Evolutionary conservation across 371 early-diverging fungal genomes (phyloP).

Genomic region (Syncephalastrum racemosum): DNA sequence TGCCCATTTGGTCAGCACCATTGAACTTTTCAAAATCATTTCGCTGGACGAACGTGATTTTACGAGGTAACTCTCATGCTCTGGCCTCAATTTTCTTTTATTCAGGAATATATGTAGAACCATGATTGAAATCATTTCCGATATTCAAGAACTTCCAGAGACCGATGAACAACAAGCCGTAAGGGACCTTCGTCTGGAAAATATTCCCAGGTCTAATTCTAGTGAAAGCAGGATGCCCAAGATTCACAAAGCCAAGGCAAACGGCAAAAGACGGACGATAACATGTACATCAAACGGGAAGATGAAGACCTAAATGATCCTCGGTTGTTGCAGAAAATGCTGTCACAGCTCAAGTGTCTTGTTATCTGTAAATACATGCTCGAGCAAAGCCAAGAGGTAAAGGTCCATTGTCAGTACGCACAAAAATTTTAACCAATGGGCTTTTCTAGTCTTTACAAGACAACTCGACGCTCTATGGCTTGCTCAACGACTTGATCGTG

Average conservation of each 20-base stretch:
- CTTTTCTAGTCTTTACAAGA: constrained; percentile 52
- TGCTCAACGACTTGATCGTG: constrained; percentile 76
- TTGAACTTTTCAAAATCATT: constrained; percentile 71
- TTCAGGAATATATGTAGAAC: constrained; percentile 26
- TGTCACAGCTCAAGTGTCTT: constrained; percentile 69
- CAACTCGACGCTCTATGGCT: constrained; percentile 76
- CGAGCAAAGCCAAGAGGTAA: constrained; percentile 68
- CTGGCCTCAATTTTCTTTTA: not conserved
- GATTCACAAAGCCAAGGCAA: constrained; percentile 15
- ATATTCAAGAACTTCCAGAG: constrained; percentile 20
- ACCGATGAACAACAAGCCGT: constrained; percentile 6
- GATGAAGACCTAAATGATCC: constrained; percentile 36
- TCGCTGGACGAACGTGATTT: constrained; percentile 86
- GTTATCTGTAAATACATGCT: constrained; percentile 73
- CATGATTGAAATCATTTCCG: constrained; percentile 78
- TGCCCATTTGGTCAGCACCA: constrained; percentile 66
- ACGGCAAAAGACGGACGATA: constrained; percentile 15
- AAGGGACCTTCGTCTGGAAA: too few species aligned
- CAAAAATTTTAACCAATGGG: not conserved
- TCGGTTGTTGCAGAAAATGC: constrained; percentile 38
- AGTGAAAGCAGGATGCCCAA: not conserved
- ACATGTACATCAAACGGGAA: constrained; percentile 20
- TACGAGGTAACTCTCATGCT: constrained; percentile 51
- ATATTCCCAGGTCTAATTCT: too few species aligned
- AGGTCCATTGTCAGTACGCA: not conserved